These are phyloP conservation scores for Coniferiporia sulphurascens DNA, from an alignment of 1,284 basidiomycete genomes.

Conservation along the genomic window DNA sequence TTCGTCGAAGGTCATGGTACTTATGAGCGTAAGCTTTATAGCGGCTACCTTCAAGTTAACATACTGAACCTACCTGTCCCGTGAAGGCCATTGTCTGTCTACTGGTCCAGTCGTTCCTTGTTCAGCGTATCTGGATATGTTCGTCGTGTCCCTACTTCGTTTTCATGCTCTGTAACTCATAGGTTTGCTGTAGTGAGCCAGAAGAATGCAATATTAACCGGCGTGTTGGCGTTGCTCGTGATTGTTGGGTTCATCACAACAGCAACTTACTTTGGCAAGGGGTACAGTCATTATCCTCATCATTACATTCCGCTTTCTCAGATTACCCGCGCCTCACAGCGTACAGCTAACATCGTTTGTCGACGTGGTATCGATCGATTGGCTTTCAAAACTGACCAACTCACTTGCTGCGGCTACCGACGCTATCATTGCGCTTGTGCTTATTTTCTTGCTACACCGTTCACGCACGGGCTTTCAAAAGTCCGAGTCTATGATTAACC, in stretches of 20 bases:
- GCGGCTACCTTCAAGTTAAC: not conserved
- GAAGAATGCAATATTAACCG: slow-evolving; percentile 9
- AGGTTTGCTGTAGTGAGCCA: slow-evolving; percentile 5
- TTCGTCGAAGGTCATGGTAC: slow-evolving; percentile 6
- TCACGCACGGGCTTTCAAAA: slow-evolving; percentile 16
- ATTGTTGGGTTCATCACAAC: slow-evolving; percentile 8
- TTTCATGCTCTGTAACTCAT: not conserved
- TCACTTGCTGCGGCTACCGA: slow-evolving; percentile 16
- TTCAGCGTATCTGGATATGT: slow-evolving; percentile 14
- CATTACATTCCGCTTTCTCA: not conserved
- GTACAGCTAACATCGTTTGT: not conserved
- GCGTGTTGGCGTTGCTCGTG: not conserved
- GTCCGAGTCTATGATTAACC: slow-evolving; percentile 19
- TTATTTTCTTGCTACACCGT: slow-evolving; percentile 17
- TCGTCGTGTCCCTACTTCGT: not conserved
- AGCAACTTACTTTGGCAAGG: slow-evolving; percentile 2
- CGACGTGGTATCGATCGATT: slow-evolving; percentile 1
- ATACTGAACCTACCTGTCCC: not conserved
- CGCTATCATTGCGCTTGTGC: slow-evolving; percentile 13
- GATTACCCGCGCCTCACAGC: not conserved
- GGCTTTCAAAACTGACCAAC: slow-evolving; percentile 12
- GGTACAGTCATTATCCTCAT: not conserved
- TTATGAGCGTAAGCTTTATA: slow-evolving; percentile 7
- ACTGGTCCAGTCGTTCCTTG: slow-evolving; percentile 13
- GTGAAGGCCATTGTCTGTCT: slow-evolving; percentile 11